Conservation (phyloP, 768 basidiomycete species). For the Termitomyces sp. region DNA sequence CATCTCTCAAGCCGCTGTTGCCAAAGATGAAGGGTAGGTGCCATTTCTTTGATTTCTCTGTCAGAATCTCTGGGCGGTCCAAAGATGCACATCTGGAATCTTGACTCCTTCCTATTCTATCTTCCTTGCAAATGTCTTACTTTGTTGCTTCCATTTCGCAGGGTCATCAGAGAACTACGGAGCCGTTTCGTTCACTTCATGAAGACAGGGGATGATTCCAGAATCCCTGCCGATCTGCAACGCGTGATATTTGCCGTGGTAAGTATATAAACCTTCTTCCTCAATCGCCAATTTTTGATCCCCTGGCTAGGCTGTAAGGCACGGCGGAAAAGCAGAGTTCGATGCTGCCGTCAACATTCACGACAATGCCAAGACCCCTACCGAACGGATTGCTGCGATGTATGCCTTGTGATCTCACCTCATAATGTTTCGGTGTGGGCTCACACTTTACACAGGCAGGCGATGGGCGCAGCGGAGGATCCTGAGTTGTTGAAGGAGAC, state of each 20-base stretch:
- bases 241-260: constrained; percentile 50
- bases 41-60: not conserved
- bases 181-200: constrained; percentile 69
- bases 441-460: constrained; percentile 40
- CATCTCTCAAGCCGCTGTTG: constrained; percentile 45
- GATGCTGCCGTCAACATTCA: constrained; percentile 66
- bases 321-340: constrained; percentile 75
- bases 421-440: not conserved
- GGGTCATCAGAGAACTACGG: constrained; percentile 71
- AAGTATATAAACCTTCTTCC: constrained; percentile 15
- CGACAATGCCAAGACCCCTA: constrained; percentile 71
- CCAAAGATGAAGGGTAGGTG: constrained; percentile 22
- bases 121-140: constrained; percentile 1
- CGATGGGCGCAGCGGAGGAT: constrained; percentile 60
- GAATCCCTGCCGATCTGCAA: constrained; percentile 79
- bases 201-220: constrained; percentile 68
- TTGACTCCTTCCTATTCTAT: not conserved
- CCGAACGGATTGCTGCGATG: constrained; percentile 69
- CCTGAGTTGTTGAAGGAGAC: constrained; percentile 55
- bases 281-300: not conserved
- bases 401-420: constrained; percentile 25
- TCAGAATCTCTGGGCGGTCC: not conserved
- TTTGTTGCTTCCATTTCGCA: constrained; percentile 22
- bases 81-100: not conserved
- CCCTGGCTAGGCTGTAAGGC: constrained; percentile 53